Evolutionary conservation across 768 basidiomycete genomes (phyloP), one percentile per base, ranked within the genome.

Genomic region (Phaffia tasmanica): DNA sequence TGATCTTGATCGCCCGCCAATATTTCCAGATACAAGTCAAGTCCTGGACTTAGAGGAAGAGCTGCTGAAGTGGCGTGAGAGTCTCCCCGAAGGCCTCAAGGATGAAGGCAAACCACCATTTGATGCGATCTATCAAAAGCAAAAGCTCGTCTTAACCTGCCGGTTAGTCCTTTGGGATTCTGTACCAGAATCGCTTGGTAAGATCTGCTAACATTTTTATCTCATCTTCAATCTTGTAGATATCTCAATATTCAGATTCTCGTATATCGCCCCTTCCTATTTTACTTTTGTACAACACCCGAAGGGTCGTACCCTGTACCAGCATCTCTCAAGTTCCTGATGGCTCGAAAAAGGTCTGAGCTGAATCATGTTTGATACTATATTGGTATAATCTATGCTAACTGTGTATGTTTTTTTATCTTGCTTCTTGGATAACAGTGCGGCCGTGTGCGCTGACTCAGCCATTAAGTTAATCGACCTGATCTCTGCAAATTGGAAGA

Each of bases 211-310:
- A 49, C 48, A 8, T 59, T 59, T 47, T 6, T 46, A 29, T 1
- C 9, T 15, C 16, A 23, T 27, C 30, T 18, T 15, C n/a, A n/a
- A n/a, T 29, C 18, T 23, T 42, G 3, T 48, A 63, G 62, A 29
- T 63, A 63, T 53, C 35, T 48, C 49, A 63, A 63, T 18, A 32
- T 55, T 3, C 62, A 53, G 21, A 35, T 63, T 18, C 62, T 63
- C n/a, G 35, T 51, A 0, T 63, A 53, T 35, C 49, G 62, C 9
- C 62, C 62, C 29, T 63, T 60, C 29, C 49, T 30, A n/a, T 35
- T 23, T 4, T 53, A 67, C 48, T 69, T 69, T 58, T 69, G 67
- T 46, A 58, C 67, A 9, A 64, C 67, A 15, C 67, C 67, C 27
- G 57, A 51, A 50, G 67, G 67, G 3, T 47, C 62, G 1, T 54